Evolutionary conservation across 1,284 basidiomycete genomes (phyloP), one percentile per base, ranked within the genome.

Genomic region (Tilletia caries): DNA sequence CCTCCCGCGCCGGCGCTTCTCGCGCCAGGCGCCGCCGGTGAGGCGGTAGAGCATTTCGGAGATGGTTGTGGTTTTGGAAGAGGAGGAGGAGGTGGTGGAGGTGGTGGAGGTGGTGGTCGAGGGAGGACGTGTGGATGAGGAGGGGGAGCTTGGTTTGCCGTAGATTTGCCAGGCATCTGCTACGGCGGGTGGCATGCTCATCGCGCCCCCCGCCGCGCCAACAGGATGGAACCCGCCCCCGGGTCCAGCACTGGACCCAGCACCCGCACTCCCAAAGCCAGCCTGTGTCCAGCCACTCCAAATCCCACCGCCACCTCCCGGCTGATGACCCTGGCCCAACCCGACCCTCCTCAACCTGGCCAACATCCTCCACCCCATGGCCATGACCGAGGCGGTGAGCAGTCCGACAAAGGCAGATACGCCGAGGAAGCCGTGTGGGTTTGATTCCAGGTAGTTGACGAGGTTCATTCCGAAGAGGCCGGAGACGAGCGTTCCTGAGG

Each of bases 381-480:
- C 78, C 64, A 76, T 72, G 3, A 68, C 67, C 5, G 71, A 66
- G 25, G 76, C 72, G 18, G 77, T 76, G 52, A 76, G 70, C 1
- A 67, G 62, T 5, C 73, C 67, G 25, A 76, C 75, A 0, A 75
- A 54, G 3, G 64, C 75, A 44, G 70, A 75, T 2, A 74, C 71
- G 2, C 48, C 66, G 2, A 67, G 68, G 70, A 81, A 81, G 13
- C 78, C 79, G 64, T 71, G 74, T 6, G 76, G 72, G 50, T 74
- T 15, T 46, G 76, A 74, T 68, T 81, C 79, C 48, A 81, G 67
- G 33, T 73, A 69, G 23, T 71, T 73, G 34, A 70, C 68, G 41
- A 82, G 68, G 67, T 96, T 97, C 95, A 97, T 97, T 29, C 95
- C 95, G 78, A 96, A 96, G 12, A 96, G 79, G 2, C 95, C 93